phyloP scores from a whole-genome alignment of 2,329 filamentous ascomycete species.

The Venturia aucupariae region DNA sequence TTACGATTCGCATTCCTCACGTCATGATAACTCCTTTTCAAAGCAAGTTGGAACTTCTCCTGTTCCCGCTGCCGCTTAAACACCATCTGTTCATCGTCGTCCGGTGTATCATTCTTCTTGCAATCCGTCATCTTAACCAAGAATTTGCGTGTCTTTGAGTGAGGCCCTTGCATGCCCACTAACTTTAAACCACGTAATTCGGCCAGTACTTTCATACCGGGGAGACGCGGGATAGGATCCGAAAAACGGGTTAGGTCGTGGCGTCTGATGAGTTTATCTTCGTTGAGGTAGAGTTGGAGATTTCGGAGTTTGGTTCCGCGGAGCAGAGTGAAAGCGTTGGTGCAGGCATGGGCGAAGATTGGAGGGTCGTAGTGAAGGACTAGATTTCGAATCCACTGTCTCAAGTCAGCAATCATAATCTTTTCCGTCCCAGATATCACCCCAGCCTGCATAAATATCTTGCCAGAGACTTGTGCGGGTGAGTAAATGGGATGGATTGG shows the following conservation, averaged over 20 bases:
- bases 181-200: background rate
- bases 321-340: background rate
- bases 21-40: background rate
- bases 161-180: background rate
- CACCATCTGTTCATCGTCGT: background rate
- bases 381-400: background rate
- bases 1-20: background rate
- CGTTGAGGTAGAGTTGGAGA: conserved; percentile 3
- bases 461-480: too few relatives aligned
- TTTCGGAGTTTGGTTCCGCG: conserved; percentile 1
- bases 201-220: conserved; percentile 1
- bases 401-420: background rate
- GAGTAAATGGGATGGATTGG: background rate
- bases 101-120: background rate
- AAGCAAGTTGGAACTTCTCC: background rate
- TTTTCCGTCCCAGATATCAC: too few relatives aligned
- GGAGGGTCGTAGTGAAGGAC: conserved; percentile 5
- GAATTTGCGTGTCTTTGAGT: background rate
- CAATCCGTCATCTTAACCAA: background rate
- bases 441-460: too few relatives aligned
- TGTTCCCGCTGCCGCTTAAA: background rate
- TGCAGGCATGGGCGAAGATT: background rate
- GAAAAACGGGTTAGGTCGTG: background rate
- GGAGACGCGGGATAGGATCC: background rate
- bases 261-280: background rate